Evolutionary conservation across 208 protist species (phyloP).

Genomic region (Angomonas ambiguus): DNA sequence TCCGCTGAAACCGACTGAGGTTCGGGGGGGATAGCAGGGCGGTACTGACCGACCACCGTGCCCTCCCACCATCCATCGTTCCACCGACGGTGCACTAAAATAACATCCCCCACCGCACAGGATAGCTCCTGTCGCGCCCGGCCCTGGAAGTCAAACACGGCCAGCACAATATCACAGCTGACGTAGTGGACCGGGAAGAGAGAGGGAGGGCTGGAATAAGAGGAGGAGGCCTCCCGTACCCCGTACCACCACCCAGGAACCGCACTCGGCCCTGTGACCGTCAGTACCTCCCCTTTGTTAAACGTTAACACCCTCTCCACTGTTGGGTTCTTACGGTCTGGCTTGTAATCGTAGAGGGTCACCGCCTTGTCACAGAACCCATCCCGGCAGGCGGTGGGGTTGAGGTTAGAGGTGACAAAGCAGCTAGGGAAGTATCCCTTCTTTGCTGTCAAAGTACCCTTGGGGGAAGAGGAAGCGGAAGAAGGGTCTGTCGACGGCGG

Average conservation of each 20-base stretch:
- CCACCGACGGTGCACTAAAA: slow-evolving; percentile 75
- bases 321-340: not conserved
- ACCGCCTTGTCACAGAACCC: slow-evolving; percentile 44
- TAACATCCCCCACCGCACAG: slow-evolving; percentile 43
- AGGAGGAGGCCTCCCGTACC: slow-evolving; percentile 10
- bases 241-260: slow-evolving; percentile 74
- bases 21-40: no score
- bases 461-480: not conserved
- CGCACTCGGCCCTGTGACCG: slow-evolving; percentile 36
- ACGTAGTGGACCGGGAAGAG: slow-evolving; percentile 76
- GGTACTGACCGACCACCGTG: slow-evolving; percentile 20
- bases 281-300: slow-evolving; percentile 42
- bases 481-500: not conserved
- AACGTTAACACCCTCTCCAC: slow-evolving; percentile 30
- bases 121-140: slow-evolving; percentile 40
- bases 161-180: slow-evolving; percentile 61
- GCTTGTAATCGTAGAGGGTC: slow-evolving; percentile 50
- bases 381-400: slow-evolving; percentile 5
- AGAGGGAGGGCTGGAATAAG: not conserved
- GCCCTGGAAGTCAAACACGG: slow-evolving; percentile 45
- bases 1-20: not conserved
- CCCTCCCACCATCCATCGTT: slow-evolving; percentile 90
- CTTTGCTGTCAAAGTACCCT: not conserved
- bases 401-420: slow-evolving; percentile 51
- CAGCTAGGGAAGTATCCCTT: slow-evolving; percentile 56